Conservation (phyloP, 2,329 filamentous ascomycete species). For the Apiospora marii region DNA sequence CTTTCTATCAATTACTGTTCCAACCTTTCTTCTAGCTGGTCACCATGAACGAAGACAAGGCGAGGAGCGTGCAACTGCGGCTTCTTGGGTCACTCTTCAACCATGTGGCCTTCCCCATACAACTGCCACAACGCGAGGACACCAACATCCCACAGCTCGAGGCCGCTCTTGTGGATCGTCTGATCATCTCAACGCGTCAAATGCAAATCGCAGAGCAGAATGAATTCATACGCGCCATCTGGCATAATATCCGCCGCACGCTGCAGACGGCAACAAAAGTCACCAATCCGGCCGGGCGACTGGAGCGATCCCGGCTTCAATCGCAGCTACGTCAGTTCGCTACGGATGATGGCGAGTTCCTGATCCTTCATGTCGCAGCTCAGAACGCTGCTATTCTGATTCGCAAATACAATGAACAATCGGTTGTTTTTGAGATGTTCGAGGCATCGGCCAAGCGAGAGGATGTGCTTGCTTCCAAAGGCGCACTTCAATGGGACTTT, state of each 20-base stretch:
- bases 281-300: conserved; percentile 30
- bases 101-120: conserved; percentile 34
- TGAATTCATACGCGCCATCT: conserved; percentile 11
- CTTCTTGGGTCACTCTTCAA: conserved; percentile 29
- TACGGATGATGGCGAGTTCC: conserved; percentile 25
- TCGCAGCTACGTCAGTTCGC: conserved; percentile 29
- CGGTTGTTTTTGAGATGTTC: conserved; percentile 63
- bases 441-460: conserved; percentile 60
- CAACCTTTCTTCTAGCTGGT: too few species aligned
- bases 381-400: conserved; percentile 36
- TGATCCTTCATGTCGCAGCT: conserved; percentile 33
- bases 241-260: conserved; percentile 30
- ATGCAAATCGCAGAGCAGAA: neutral
- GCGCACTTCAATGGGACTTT: conserved; percentile 62
- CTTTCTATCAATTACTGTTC: too few species aligned
- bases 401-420: conserved; percentile 19
- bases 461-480: conserved; percentile 54
- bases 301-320: conserved; percentile 32
- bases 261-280: conserved; percentile 28
- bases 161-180: conserved; percentile 10
- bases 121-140: conserved; percentile 32
- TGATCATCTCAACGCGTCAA: neutral
- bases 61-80: neutral
- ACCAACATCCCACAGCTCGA: conserved; percentile 29
- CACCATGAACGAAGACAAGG: neutral